Base-by-base conservation (phyloP, 257 asterid species). In the Solanum chmielewskii region DNA sequence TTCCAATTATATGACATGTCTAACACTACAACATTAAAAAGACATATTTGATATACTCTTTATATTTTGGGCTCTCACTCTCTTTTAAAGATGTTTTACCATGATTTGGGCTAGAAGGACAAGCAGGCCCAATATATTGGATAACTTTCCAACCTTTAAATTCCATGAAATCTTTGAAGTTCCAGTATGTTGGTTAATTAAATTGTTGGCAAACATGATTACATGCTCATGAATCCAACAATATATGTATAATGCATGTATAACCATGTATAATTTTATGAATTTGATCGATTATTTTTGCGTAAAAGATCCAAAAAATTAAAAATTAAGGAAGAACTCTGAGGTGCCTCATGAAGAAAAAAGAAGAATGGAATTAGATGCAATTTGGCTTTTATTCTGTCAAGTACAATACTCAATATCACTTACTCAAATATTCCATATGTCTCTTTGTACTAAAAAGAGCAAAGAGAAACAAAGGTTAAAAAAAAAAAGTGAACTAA, bases 301-400 rank as follows among this genome's bases (percentile, higher is more conserved):
- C 0, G 42, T 31, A 29, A 70, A 25, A 15, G 11, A 15, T 70
- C 42, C 3, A 7, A 31, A 77, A 44, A 25, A 77, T 35, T 5
- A 84, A 12, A 68, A 6, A 49, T 16, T 16, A 68, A 68, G 6
- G 12, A 20, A 84, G 62, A 44, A 25, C 27, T 45, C 41, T 27
- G 42, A 84, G 42, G 76, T 84, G 78, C 44, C 23, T 66, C 62
- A 68, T 83, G 39, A 49, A 27, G 41, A 83, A 41, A 69, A 87
- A 83, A 35, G 45, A 74, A 77, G 64, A 27, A 76, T 4, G 74
- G 97, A 93, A 94, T 91, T 92, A 83, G 92, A 91, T 94, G 90
- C 98, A 90, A 29, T 87, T 88, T 88, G 45, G 86, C 74, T 77
- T 75, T 74, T 86, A 74, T 89, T 88, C 87, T 76, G 88, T 86